A percentile compares a stretch with the other conserved stretches of the same genome.
phyloP scores from a whole-genome alignment of 2,329 filamentous ascomycete genomes.

The Colletotrichum tofieldiae region DNA sequence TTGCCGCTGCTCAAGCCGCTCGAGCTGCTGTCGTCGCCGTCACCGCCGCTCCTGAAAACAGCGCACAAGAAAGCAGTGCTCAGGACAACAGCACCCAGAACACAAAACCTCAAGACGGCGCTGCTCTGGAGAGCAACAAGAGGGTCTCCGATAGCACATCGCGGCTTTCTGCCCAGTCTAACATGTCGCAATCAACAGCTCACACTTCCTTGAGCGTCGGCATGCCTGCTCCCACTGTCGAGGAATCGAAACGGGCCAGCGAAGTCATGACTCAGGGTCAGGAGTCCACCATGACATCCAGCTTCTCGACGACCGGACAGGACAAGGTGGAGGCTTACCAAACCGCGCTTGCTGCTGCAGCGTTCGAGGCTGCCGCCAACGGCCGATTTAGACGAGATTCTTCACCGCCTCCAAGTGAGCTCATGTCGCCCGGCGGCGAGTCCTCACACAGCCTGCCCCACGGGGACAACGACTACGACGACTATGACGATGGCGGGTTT shows the following conservation, averaged over 20 bases:
- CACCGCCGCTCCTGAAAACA: slow-evolving; percentile 45
- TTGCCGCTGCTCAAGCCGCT: slow-evolving; percentile 67
- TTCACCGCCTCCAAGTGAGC: slow-evolving; percentile 56
- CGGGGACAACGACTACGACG: slow-evolving; percentile 48
- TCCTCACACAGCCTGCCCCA: slow-evolving; percentile 45
- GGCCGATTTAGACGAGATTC: slow-evolving; percentile 80
- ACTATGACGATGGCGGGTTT: slow-evolving; percentile 69
- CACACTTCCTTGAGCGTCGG: slow-evolving; percentile 65
- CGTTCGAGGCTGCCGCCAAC: slow-evolving; percentile 81
- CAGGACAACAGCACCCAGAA: slow-evolving; percentile 45
- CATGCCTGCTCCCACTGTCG: slow-evolving; percentile 23
- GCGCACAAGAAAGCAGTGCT: slow-evolving; percentile 62
- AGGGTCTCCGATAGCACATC: slow-evolving; percentile 65
- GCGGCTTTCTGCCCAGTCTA: slow-evolving; percentile 61
- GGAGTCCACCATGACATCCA: slow-evolving; percentile 43
- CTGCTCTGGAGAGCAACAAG: slow-evolving; percentile 52
- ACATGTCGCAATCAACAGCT: slow-evolving; percentile 63
- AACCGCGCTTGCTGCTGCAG: slow-evolving; percentile 86
- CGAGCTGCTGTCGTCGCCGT: slow-evolving; percentile 49
- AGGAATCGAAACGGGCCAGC: slow-evolving; percentile 36
- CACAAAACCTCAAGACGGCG: slow-evolving; percentile 47
- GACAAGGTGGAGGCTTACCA: slow-evolving; percentile 78
- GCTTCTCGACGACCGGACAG: slow-evolving; percentile 42
- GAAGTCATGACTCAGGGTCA: slow-evolving; percentile 36
- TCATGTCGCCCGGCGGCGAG: slow-evolving; percentile 45